Evolutionary conservation across 2,329 filamentous ascomycete species (phyloP).

Genomic region (Cladosporium colombiae): DNA sequence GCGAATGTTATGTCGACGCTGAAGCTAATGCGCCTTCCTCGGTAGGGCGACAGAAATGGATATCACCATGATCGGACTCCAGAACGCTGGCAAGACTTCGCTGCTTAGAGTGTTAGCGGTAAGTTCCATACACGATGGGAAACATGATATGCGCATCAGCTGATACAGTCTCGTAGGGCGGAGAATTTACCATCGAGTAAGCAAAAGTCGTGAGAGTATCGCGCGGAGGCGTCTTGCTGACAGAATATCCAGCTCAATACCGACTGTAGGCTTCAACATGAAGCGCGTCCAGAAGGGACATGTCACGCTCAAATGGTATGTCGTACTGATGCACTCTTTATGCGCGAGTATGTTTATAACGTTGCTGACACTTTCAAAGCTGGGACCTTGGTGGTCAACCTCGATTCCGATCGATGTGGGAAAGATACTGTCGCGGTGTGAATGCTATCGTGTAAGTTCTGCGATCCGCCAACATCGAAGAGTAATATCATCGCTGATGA

Average conservation of each 20-base stretch:
- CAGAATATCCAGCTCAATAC: slow-evolving; percentile 74
- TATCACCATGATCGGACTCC: slow-evolving; percentile 96
- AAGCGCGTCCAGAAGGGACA: slow-evolving; percentile 97
- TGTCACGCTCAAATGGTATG: slow-evolving; percentile 89
- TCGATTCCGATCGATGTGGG: slow-evolving; percentile 98
- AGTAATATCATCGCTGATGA: slow-evolving; percentile 6
- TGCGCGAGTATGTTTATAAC: not conserved
- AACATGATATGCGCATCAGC: slow-evolving; percentile 10
- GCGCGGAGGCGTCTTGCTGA: slow-evolving; percentile 31
- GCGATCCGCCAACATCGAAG: not conserved
- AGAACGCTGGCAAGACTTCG: slow-evolving; percentile 98
- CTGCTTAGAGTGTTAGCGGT: slow-evolving; percentile 91
- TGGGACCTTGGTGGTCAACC: slow-evolving; percentile 98
- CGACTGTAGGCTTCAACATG: slow-evolving; percentile 98
- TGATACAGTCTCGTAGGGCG: slow-evolving; percentile 63
- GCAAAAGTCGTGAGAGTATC: not conserved
- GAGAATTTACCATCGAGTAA: slow-evolving; percentile 98
- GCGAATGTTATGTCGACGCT: slow-evolving; percentile 26
- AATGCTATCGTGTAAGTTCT: slow-evolving; percentile 82
- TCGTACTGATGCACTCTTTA: not conserved
- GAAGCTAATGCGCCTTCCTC: slow-evolving; percentile 24
- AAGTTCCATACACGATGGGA: slow-evolving; percentile 51
- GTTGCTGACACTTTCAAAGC: slow-evolving; percentile 45
- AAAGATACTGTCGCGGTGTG: slow-evolving; percentile 94
- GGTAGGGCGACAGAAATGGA: slow-evolving; percentile 97